Evolutionary conservation across 106 monocot species (phyloP).

Genomic region (Ottelia alismoides): DNA sequence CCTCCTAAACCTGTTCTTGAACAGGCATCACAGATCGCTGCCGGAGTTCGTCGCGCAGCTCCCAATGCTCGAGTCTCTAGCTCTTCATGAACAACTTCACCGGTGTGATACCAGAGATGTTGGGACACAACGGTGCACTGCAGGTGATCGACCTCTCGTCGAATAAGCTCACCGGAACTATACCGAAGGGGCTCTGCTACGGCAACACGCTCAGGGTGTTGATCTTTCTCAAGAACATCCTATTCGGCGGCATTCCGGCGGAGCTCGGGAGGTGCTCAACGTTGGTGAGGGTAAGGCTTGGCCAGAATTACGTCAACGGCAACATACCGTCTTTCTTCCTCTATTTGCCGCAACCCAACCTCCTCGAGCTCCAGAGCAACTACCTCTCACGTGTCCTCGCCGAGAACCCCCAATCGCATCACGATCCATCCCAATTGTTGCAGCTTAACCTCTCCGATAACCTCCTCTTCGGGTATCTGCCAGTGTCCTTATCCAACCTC

Average conservation of each 20-base stretch:
- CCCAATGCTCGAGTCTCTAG: no score
- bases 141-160: no score
- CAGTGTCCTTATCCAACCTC: constrained; percentile 28
- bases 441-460: no score
- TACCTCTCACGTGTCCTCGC: constrained; percentile 42
- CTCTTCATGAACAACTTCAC: constrained; percentile 78
- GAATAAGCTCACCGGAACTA: no score
- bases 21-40: constrained; percentile 48
- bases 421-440: constrained; percentile 12
- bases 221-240: constrained; percentile 51
- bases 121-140: no score
- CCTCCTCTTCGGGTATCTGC: constrained; percentile 35
- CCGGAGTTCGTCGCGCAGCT: no score
- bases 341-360: constrained; percentile 42
- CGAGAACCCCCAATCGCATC: constrained; percentile 20
- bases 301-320: constrained; percentile 50
- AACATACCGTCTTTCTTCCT: constrained; percentile 57
- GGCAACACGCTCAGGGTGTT: constrained; percentile 33
- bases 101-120: constrained; percentile 31
- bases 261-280: no score
- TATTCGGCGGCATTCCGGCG: constrained; percentile 46
- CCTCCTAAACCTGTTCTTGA: constrained; percentile 24
- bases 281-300: no score
- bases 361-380: no score
- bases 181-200: no score